Evolutionary conservation across 2,329 filamentous ascomycete species (phyloP).

Genomic region (Cladosporium sp.): DNA sequence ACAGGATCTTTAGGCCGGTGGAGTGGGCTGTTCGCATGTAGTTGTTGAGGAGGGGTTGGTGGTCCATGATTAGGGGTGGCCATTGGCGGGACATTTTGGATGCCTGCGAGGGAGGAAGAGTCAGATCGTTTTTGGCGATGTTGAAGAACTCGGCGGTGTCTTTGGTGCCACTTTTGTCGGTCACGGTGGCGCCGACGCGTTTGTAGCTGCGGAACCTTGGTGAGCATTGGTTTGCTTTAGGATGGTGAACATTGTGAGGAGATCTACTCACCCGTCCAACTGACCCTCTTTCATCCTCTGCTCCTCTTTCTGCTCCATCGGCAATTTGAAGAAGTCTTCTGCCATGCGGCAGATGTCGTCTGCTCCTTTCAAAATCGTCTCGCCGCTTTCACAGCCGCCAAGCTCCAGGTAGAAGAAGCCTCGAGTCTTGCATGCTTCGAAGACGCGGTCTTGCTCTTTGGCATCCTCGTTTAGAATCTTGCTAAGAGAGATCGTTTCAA

Average conservation of each 20-base stretch:
- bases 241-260: too few relatives aligned
- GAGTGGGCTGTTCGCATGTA: conserved; percentile 46
- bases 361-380: conserved; percentile 24
- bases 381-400: conserved; percentile 23
- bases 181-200: conserved; percentile 41
- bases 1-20: conserved; percentile 44
- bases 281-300: conserved; percentile 10
- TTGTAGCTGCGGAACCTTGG: conserved; percentile 24
- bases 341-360: conserved; percentile 34
- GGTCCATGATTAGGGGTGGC: conserved; percentile 24
- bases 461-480: conserved; percentile 35
- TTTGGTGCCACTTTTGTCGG: conserved; percentile 46
- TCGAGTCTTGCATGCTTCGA: conserved; percentile 42
- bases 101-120: conserved; percentile 33
- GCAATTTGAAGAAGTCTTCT: conserved; percentile 45
- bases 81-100: conserved; percentile 23
- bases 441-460: conserved; percentile 35
- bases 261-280: conserved; percentile 12
- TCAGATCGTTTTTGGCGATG: conserved; percentile 51
- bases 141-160: conserved; percentile 57
- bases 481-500: conserved; percentile 36
- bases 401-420: conserved; percentile 57
- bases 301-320: conserved; percentile 40
- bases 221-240: conserved; percentile 28
- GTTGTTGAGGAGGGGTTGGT: conserved; percentile 33